Conservation (phyloP, 768 basidiomycete species). For the Kwoniella botswanensis region DNA sequence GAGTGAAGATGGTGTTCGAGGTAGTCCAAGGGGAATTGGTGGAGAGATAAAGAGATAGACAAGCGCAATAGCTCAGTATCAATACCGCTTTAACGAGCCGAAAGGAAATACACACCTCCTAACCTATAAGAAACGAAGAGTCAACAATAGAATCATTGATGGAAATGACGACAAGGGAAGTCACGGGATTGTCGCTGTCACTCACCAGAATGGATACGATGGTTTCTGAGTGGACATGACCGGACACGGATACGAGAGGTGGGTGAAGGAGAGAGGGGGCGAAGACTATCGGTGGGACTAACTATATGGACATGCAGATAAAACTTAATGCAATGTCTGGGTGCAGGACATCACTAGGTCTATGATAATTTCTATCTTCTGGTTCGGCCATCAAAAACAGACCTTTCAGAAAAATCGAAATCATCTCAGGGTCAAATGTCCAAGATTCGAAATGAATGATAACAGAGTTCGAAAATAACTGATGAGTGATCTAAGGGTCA, state of each 20-base stretch:
- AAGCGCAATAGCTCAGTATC: neutral
- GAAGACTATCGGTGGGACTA: neutral
- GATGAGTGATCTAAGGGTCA: neutral
- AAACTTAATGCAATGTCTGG: neutral
- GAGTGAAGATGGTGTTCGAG: neutral
- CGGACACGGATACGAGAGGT: neutral
- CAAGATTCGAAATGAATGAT: conserved; percentile 4
- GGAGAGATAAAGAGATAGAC: neutral
- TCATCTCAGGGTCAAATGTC: neutral
- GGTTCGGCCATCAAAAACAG: conserved; percentile 2
- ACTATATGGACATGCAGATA: conserved; percentile 4
- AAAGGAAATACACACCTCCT: conserved; percentile 24
- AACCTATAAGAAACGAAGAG: conserved; percentile 24
- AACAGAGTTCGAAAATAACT: conserved; percentile 2
- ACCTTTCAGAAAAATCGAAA: conserved; percentile 6
- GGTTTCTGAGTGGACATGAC: conserved; percentile 15
- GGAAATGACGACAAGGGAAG: neutral
- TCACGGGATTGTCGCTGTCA: neutral
- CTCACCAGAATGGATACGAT: conserved; percentile 49
- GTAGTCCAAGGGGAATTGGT: neutral
- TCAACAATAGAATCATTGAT: conserved; percentile 1
- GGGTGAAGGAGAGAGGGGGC: neutral
- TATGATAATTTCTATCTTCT: neutral
- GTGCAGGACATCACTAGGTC: neutral
- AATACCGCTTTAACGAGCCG: neutral